phyloP scores from a whole-genome alignment of 768 basidiomycete species.

The Serendipita sp. region DNA sequence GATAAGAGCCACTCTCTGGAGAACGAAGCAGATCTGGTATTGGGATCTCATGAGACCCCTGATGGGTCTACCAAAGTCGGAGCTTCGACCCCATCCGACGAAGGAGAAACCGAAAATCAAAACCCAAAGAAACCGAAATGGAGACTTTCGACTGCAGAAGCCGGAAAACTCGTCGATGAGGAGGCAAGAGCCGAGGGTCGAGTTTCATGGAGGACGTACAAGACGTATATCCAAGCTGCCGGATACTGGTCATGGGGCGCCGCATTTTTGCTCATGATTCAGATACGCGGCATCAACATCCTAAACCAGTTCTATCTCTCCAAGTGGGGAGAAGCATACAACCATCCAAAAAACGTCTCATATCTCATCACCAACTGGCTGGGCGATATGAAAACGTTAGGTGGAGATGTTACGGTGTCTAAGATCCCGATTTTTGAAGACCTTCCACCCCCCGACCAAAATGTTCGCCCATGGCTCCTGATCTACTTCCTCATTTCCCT shows the following conservation, averaged over 20 bases:
- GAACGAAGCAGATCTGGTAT: conserved; percentile 8
- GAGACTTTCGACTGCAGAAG: background rate
- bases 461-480: conserved; percentile 51
- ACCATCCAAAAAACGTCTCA: conserved; percentile 19
- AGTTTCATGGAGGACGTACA: conserved; percentile 42
- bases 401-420: conserved; percentile 21
- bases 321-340: conserved; percentile 53
- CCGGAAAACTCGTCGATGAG: conserved; percentile 43
- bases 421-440: conserved; percentile 12
- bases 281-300: conserved; percentile 40
- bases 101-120: background rate
- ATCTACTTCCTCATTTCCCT: conserved; percentile 48
- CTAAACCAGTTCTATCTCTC: conserved; percentile 50
- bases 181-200: conserved; percentile 53
- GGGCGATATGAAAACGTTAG: background rate
- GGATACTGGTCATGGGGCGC: conserved; percentile 40
- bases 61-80: conserved; percentile 1
- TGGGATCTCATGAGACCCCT: conserved; percentile 6
- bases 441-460: conserved; percentile 40
- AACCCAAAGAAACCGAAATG: background rate
- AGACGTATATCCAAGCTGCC: conserved; percentile 47
- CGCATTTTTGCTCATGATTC: conserved; percentile 34
- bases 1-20: conserved; percentile 17
- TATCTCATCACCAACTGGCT: background rate
- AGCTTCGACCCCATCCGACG: background rate